Percentiles rank a stretch among this genome's conserved stretches.
These are phyloP conservation scores for Malus sieversii DNA, from an alignment of 306 rosid genomes.

Conservation along the genomic window DNA sequence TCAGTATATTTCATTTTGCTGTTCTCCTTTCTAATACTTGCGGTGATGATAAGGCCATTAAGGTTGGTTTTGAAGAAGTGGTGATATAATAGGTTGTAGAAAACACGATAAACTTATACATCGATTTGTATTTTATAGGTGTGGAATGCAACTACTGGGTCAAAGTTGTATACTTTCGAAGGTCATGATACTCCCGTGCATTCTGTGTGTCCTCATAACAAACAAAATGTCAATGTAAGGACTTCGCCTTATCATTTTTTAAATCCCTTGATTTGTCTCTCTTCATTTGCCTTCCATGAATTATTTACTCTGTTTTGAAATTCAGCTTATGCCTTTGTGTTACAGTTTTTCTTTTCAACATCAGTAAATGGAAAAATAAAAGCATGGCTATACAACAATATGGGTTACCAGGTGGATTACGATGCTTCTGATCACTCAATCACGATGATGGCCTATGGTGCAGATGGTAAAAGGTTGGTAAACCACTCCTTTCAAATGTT, in stretches of 20 bases:
- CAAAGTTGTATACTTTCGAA: slow-evolving; percentile 56
- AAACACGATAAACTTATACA: slow-evolving; percentile 3
- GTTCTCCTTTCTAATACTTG: slow-evolving; percentile 11
- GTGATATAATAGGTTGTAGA: not conserved
- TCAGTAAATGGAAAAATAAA: slow-evolving; percentile 37
- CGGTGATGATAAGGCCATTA: slow-evolving; percentile 46
- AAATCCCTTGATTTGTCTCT: not conserved
- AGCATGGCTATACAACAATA: too few relatives aligned
- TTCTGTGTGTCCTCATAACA: slow-evolving; percentile 76
- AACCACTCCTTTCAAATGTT: slow-evolving; percentile 4
- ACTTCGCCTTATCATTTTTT: slow-evolving; percentile 4
- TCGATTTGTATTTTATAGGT: slow-evolving; percentile 36
- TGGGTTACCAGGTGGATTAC: too few relatives aligned
- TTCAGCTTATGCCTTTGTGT: not conserved
- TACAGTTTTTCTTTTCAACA: slow-evolving; percentile 58
- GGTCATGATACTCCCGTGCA: slow-evolving; percentile 90
- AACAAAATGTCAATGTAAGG: slow-evolving; percentile 66
- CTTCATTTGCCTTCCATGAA: not conserved
- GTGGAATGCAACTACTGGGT: slow-evolving; percentile 74
- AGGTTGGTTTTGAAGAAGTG: slow-evolving; percentile 32
- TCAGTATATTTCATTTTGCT: not conserved
- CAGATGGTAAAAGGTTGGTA: slow-evolving; percentile 68
- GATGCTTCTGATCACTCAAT: too few relatives aligned
- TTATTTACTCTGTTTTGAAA: slow-evolving; percentile 14
- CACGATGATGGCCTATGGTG: slow-evolving; percentile 72